Base-by-base conservation (phyloP, 1,284 basidiomycete species). In the Marasmius sp. region DNA sequence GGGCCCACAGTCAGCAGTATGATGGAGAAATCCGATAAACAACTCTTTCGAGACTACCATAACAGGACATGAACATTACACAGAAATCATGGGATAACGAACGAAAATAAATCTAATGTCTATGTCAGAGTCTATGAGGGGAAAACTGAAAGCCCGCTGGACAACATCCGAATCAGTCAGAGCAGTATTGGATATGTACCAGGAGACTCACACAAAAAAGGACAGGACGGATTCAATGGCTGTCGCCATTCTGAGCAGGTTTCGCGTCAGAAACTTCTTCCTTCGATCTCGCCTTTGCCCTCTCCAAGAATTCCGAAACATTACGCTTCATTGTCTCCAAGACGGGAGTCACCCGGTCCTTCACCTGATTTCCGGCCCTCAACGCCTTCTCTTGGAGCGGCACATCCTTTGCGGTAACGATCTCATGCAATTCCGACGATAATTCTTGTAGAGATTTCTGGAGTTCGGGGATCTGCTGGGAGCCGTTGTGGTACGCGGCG, bases 351-450 rank as follows among this genome's bases (percentile, higher is more conserved):
- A 89, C 83, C 43, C 81, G 81, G 37, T 83, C 80, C 66, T 77
- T 79, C 22, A 90, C 85, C 62, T 88, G 83, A 51, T 79, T 75
- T n/a, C 78, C 72, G n/a, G 89, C 74, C 60, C 80, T 81, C 48
- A 72, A 66, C 27, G 84, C 80, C 76, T 89, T 90, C 59, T 88
- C 87, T 51, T 81, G 78, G 4, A 88, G 62, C 0, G 87, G 78
- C n/a, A 85, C 70, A 59, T 88, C 80, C 54, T 84, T 76, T 43
- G 74, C 77, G n/a, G 75, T 77, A 57, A 87, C 67, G 65, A 88
- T 85, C 33, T 69, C 65, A 27, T 79, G 77, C 41, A 91, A 72
- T 37, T 89, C 83, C 10, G 41, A 37, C 5, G 59, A 61, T 20
- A 64, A 36, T 3, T 64, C 59, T 6, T 27, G 37, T 18, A 55